Evolutionary conservation across 768 basidiomycete species (phyloP), one percentile per base, ranked within the genome.

Genomic region (Cyclocybe aegerita): DNA sequence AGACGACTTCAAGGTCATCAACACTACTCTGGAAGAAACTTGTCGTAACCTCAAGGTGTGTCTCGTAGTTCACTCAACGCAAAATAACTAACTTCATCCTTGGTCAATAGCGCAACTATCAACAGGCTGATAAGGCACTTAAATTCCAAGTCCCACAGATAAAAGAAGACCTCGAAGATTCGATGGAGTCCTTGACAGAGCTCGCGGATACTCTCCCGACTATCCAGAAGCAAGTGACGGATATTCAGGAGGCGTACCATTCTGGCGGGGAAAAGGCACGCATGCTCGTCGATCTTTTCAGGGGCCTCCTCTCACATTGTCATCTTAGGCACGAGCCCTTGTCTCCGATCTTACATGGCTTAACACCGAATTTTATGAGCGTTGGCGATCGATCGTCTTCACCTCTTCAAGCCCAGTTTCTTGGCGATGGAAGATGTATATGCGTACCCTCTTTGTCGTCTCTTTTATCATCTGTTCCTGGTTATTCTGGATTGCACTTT

Each of bases 301-400:
- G 14, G 40, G 44, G n/a, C n/a, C n/a, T 39, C 23, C 50, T 39
- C 17, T n/a, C 46, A 34, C 7, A 39, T 6, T 38, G 36, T 37
- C 38, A 52, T 17, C 43, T 12, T 55, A 90, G 88, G 89, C 89
- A 7, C 74, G 79, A 57, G 67, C 73, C 5, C 80, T 91, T 12
- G 81, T 84, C n/a, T 64, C 65, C 2, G 83, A 84, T 47, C 70
- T 91, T 39, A 75, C 74, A 46, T 91, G 88, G 88, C 74, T 90
- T 16, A 89, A 90, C 62, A 90, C 85, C 0, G 84, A 86, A 42
- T 83, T 88, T 64, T 85, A 86, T 49, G 83, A 85, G 63, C 85
- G 88, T 9, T 86, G 85, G 81, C 79, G 86, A 38, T 66, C 77
- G 16, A 85, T 83, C 68, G 82, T 90, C 59, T 90, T 90, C 72